These are phyloP conservation scores for Pythium oligandrum DNA, from an alignment of 352 stramenopile species.

Conservation along the genomic window DNA sequence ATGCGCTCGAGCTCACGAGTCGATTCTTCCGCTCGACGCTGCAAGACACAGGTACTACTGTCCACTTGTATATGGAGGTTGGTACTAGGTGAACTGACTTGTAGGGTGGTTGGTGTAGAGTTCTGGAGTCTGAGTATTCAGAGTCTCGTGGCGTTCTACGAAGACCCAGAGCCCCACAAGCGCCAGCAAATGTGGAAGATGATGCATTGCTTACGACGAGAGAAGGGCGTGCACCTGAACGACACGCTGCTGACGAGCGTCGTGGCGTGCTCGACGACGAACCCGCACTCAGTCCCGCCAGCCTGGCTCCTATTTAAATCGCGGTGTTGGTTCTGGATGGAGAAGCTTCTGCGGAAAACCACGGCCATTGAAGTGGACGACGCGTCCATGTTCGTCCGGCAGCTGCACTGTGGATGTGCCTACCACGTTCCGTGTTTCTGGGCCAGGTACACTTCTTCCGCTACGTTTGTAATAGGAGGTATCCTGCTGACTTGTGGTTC, in stretches of 20 bases:
- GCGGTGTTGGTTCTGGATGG: constrained; percentile 22
- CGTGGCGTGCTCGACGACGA: constrained; percentile 8
- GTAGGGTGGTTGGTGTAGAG: background rate
- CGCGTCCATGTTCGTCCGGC: constrained; percentile 15
- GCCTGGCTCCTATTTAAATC: constrained; percentile 20
- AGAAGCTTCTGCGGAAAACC: constrained; percentile 18
- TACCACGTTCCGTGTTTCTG: constrained; percentile 22
- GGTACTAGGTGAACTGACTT: too few relatives aligned
- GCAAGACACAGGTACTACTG: too few relatives aligned
- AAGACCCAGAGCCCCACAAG: background rate
- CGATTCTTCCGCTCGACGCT: constrained; percentile 2
- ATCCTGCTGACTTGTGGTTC: too few relatives aligned
- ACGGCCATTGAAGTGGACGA: constrained; percentile 3
- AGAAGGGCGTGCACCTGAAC: constrained; percentile 4
- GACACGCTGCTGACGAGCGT: constrained; percentile 14
- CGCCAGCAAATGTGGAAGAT: constrained; percentile 4
- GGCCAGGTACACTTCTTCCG: constrained; percentile 1
- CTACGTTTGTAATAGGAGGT: too few relatives aligned
- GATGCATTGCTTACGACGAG: constrained; percentile 16
- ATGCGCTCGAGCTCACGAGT: constrained; percentile 11
- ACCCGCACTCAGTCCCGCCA: constrained; percentile 13
- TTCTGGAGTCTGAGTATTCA: constrained; percentile 8
- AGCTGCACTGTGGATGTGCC: constrained; percentile 18
- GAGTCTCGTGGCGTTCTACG: constrained; percentile 7
- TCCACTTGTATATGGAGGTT: too few relatives aligned